Evolutionary conservation across 164 flowering plant genomes (phyloP).

Genomic region (Houttuynia cordata): DNA sequence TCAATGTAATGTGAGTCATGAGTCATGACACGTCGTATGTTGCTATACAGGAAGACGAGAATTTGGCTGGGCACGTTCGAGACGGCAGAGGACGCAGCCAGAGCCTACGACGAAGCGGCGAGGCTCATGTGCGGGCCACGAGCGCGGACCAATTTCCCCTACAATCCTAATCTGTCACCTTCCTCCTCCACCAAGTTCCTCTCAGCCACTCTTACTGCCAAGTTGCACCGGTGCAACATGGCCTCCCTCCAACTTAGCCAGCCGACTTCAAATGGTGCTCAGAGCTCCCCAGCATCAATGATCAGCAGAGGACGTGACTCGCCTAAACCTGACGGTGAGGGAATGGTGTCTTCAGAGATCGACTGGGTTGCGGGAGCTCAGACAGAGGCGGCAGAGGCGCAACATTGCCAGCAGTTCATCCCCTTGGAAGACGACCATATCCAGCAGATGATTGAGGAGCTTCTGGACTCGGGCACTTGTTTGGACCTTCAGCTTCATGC

Average conservation of each 20-base stretch:
- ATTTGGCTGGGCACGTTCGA: constrained; percentile 18
- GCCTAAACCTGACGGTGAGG: constrained; percentile 2
- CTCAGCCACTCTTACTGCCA: constrained; percentile 65
- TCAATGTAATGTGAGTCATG: not conserved
- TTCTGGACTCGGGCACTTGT: constrained; percentile 44
- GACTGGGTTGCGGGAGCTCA: constrained; percentile 26
- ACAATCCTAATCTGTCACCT: constrained; percentile 20
- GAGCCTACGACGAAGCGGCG: constrained; percentile 18
- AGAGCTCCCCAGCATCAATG: constrained; percentile 7
- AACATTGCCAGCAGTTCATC: constrained; percentile 22
- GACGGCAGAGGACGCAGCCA: constrained; percentile 20
- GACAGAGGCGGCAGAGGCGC: constrained; percentile 10
- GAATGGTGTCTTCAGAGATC: constrained; percentile 7
- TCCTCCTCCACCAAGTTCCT: constrained; percentile 56
- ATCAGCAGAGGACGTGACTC: not conserved
- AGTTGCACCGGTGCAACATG: constrained; percentile 69
- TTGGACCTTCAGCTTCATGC: constrained; percentile 28
- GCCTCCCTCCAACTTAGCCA: constrained; percentile 59
- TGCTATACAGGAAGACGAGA: constrained; percentile 12
- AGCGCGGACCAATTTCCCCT: constrained; percentile 15
- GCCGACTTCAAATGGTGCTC: constrained; percentile 9
- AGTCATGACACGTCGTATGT: not conserved
- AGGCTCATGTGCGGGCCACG: constrained; percentile 12
- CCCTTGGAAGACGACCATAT: constrained; percentile 62
- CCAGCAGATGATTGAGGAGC: constrained; percentile 66